These are phyloP conservation scores for Immersiella caudata DNA, from an alignment of 495 filamentous ascomycete genomes.

Conservation along the genomic window DNA sequence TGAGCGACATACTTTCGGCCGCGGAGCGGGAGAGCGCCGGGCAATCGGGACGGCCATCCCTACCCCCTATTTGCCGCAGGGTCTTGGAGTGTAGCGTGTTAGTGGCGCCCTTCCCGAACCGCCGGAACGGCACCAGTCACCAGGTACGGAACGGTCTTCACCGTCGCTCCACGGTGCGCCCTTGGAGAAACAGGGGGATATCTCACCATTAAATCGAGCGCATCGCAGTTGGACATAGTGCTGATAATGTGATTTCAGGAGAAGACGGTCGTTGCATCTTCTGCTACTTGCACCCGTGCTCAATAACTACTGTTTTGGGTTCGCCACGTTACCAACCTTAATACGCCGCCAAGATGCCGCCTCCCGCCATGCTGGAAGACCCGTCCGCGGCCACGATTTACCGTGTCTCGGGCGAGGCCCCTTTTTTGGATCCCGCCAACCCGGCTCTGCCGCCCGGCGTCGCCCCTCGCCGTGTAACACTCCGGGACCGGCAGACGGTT, in stretches of 20 bases:
- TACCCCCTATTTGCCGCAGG: neutral
- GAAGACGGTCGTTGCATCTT: neutral
- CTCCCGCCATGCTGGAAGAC: conserved; percentile 79
- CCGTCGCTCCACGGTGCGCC: neutral
- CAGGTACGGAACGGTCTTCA: neutral
- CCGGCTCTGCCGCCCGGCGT: conserved; percentile 70
- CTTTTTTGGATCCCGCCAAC: conserved; percentile 64
- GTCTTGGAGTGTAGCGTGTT: neutral
- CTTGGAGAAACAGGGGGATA: neutral
- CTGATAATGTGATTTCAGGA: neutral
- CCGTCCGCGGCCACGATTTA: conserved; percentile 63
- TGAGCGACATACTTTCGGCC: neutral
- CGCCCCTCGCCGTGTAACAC: conserved; percentile 78
- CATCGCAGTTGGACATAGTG: neutral
- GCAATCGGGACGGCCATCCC: neutral
- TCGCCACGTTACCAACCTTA: neutral
- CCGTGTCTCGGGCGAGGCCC: conserved; percentile 63
- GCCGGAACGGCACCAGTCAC: neutral
- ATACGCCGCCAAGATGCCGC: conserved; percentile 60
- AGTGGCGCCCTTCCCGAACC: neutral
- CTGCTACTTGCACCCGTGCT: neutral
- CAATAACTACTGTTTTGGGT: neutral
- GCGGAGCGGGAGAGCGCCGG: neutral
- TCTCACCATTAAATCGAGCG: neutral
- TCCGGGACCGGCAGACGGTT: conserved; percentile 85